A percentile compares a stretch with the other conserved stretches of the same genome.
Conservation (phyloP, 768 basidiomycete genomes). For the Dioszegia hungarica region DNA sequence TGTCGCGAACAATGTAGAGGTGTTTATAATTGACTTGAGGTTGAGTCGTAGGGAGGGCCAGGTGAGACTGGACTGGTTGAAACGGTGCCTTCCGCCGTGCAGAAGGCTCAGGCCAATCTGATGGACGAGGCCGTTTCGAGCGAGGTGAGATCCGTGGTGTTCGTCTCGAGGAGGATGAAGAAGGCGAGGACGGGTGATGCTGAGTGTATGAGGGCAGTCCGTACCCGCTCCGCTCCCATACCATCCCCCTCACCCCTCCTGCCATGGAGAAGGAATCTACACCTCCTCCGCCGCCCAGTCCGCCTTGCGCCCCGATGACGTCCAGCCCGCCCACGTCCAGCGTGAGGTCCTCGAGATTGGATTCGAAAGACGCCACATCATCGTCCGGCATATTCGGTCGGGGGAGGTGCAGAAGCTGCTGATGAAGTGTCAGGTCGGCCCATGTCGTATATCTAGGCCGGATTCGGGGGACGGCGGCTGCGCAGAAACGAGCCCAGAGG, state of each 20-base stretch:
- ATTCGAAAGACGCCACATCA: constrained; percentile 15
- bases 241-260: constrained; percentile 20
- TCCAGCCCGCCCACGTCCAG: constrained; percentile 4
- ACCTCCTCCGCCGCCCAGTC: constrained; percentile 22
- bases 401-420: constrained; percentile 11
- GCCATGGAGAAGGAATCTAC: constrained; percentile 2
- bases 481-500: constrained; percentile 29
- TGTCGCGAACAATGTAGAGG: constrained; percentile 31
- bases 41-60: constrained; percentile 22
- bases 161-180: background rate
- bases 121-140: background rate
- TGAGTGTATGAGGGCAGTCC: background rate
- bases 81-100: background rate
- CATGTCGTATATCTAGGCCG: constrained; percentile 25
- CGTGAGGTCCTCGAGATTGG: background rate
- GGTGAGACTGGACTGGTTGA: constrained; percentile 23
- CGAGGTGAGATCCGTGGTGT: background rate
- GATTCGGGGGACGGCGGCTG: constrained; percentile 17
- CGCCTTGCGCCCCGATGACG: constrained; percentile 15
- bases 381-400: constrained; percentile 6
- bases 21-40: constrained; percentile 45
- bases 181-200: background rate
- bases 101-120: background rate
- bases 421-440: constrained; percentile 25
- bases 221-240: constrained; percentile 25